Conservation (phyloP, 2,329 filamentous ascomycete genomes). For the Calonectria fujianensis region DNA sequence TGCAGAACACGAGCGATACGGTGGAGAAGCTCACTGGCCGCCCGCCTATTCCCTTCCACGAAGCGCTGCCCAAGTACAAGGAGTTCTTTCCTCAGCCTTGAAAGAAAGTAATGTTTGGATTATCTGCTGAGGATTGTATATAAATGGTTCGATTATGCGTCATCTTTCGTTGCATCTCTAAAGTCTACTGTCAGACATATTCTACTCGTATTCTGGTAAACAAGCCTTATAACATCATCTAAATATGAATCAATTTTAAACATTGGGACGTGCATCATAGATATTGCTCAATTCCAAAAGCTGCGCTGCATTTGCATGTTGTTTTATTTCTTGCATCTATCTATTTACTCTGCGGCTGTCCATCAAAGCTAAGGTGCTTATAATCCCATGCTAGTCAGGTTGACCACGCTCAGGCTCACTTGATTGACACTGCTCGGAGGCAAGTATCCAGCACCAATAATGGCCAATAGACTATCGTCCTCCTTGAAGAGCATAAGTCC, state of each 20-base stretch:
- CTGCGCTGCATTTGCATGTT: background rate
- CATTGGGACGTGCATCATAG: too few relatives aligned
- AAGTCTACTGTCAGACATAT: background rate
- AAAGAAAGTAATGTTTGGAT: background rate
- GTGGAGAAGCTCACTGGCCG: slow-evolving; percentile 51
- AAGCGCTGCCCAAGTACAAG: slow-evolving; percentile 50
- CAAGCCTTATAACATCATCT: background rate
- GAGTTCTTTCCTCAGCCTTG: slow-evolving; percentile 46
- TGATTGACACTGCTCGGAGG: slow-evolving; percentile 68
- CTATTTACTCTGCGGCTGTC: too few relatives aligned
- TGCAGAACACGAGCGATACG: slow-evolving; percentile 47
- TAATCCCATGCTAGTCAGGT: slow-evolving; percentile 27
- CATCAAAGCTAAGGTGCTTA: background rate
- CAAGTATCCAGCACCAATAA: slow-evolving; percentile 66
- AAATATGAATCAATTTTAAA: too few relatives aligned
- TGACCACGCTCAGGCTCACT: slow-evolving; percentile 62
- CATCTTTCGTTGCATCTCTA: background rate
- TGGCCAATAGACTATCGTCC: slow-evolving; percentile 60
- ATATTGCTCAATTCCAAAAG: too few relatives aligned
- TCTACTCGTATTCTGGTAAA: background rate
- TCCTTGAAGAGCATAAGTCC: slow-evolving; percentile 60
- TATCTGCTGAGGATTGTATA: background rate
- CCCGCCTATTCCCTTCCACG: slow-evolving; percentile 46
- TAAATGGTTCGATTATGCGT: background rate
- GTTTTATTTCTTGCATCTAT: background rate